Percentiles rank a stretch among this genome's conserved stretches.
Evolutionary conservation across 2,329 filamentous ascomycete species (phyloP).

Genomic region (Pseudohalonectria lignicola): DNA sequence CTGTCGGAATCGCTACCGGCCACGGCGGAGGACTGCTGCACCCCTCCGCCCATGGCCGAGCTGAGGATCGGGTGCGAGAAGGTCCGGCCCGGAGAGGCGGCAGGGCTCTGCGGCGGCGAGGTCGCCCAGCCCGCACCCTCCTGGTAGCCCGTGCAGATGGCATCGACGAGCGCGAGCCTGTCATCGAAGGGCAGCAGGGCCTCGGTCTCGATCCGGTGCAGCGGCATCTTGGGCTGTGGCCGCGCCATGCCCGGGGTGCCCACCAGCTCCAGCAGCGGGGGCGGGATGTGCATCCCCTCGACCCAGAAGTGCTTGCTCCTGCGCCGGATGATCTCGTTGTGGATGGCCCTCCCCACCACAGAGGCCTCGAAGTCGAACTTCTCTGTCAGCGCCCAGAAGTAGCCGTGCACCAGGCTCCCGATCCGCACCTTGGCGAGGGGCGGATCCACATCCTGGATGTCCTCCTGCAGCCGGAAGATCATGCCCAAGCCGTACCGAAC

Average conservation of each 20-base stretch:
- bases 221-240: conserved; percentile 32
- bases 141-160: conserved; percentile 62
- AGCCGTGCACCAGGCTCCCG: conserved; percentile 78
- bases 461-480: conserved; percentile 80
- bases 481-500: conserved; percentile 72
- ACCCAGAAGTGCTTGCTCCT: conserved; percentile 71
- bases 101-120: conserved; percentile 60
- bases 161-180: conserved; percentile 58
- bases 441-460: conserved; percentile 56
- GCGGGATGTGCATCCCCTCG: conserved; percentile 60
- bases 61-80: conserved; percentile 52
- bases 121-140: conserved; percentile 35
- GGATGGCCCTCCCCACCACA: conserved; percentile 57
- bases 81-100: conserved; percentile 55
- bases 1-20: conserved; percentile 24
- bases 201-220: conserved; percentile 47
- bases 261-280: conserved; percentile 52
- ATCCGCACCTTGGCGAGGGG: conserved; percentile 66
- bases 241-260: conserved; percentile 35
- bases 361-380: conserved; percentile 67
- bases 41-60: conserved; percentile 20
- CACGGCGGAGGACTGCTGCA: neutral
- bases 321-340: conserved; percentile 65
- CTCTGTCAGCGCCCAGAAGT: conserved; percentile 71
- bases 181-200: conserved; percentile 67